Conservation (phyloP, 306 rosid species). For the Abrus precatorius region DNA sequence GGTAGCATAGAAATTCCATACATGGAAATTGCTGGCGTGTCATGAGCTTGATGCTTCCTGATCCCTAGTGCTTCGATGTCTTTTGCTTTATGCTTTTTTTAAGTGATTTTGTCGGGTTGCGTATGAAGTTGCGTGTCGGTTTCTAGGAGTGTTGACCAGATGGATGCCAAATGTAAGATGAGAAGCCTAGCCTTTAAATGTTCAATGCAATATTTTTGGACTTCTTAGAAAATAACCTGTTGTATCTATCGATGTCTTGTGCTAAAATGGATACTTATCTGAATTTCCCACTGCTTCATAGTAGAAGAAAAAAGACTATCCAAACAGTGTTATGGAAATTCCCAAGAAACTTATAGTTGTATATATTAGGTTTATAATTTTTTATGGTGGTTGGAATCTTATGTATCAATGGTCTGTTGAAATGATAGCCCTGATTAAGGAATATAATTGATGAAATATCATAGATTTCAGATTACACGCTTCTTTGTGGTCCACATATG, state of each 20-base stretch:
- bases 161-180: conserved; percentile 30
- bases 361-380: conserved; percentile 2
- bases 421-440: conserved; percentile 23
- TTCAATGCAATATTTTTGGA: conserved; percentile 1
- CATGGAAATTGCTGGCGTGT: background rate
- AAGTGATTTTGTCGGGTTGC: conserved; percentile 14
- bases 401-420: background rate
- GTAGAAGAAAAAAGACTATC: conserved; percentile 8
- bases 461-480: conserved; percentile 5
- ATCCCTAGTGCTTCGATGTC: conserved; percentile 7
- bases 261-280: background rate
- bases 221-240: conserved; percentile 18
- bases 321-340: background rate
- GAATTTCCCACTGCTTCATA: background rate
- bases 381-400: conserved; percentile 12
- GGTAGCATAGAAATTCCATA: background rate
- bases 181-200: background rate
- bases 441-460: conserved; percentile 11
- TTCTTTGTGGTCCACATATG: background rate
- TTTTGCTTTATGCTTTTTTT: conserved; percentile 18
- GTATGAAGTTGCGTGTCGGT: background rate
- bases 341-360: background rate
- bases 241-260: background rate
- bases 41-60: conserved; percentile 6
- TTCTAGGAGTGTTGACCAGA: background rate